Evolutionary conservation across 2,329 filamentous ascomycete species (phyloP).

Genomic region (Botryosphaeria dothidea): DNA sequence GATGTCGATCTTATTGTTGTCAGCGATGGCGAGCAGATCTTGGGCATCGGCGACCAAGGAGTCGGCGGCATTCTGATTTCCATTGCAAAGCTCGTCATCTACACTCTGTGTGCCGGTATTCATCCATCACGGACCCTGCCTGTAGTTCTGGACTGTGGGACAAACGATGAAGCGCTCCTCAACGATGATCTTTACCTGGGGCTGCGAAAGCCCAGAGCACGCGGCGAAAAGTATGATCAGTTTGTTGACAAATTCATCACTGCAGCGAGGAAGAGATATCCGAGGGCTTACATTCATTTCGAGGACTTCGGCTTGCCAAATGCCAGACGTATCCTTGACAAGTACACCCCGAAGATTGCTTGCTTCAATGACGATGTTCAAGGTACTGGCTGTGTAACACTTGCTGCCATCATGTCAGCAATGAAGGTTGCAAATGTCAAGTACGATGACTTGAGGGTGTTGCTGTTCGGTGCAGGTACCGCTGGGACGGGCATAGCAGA

Average conservation of each 20-base stretch:
- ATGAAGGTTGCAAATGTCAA: slow-evolving; percentile 68
- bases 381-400: slow-evolving; percentile 83
- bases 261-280: slow-evolving; percentile 68
- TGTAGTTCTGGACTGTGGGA: slow-evolving; percentile 83
- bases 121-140: slow-evolving; percentile 77
- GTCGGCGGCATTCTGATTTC: slow-evolving; percentile 83
- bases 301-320: slow-evolving; percentile 84
- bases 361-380: slow-evolving; percentile 94
- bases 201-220: slow-evolving; percentile 63
- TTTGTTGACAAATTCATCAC: slow-evolving; percentile 76
- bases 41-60: slow-evolving; percentile 88
- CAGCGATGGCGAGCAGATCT: slow-evolving; percentile 70
- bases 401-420: slow-evolving; percentile 78
- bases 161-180: slow-evolving; percentile 74
- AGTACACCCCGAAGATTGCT: slow-evolving; percentile 70
- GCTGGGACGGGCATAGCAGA: slow-evolving; percentile 86
- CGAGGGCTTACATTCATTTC: slow-evolving; percentile 82
- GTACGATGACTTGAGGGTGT: slow-evolving; percentile 67
- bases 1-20: slow-evolving; percentile 90
- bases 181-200: slow-evolving; percentile 80
- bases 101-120: slow-evolving; percentile 83
- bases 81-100: slow-evolving; percentile 78
- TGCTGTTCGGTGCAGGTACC: slow-evolving; percentile 79
- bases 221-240: slow-evolving; percentile 72
- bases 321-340: slow-evolving; percentile 73